These are phyloP conservation scores for Sabuloglossum arenarium DNA, from an alignment of 495 filamentous ascomycete species.

Conservation along the genomic window DNA sequence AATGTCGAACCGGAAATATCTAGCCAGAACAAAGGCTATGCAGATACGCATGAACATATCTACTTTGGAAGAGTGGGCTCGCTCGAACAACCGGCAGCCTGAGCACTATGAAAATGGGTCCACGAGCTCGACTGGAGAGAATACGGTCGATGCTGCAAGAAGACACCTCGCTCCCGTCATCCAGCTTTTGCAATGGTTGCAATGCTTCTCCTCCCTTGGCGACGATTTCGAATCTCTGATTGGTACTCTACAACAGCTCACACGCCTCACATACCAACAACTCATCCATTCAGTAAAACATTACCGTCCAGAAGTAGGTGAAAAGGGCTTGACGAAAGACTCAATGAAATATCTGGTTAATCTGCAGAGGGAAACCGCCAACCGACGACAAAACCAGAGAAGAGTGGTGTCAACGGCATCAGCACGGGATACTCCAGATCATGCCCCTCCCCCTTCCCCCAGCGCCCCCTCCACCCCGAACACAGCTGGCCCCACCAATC, in stretches of 20 bases:
- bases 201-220: conserved; percentile 90
- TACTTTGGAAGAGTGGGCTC: conserved; percentile 85
- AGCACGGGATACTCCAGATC: conserved; percentile 20
- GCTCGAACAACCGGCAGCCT: conserved; percentile 76
- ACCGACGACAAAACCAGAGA: conserved; percentile 29
- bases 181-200: conserved; percentile 91
- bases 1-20: conserved; percentile 84
- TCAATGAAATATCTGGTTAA: conserved; percentile 70
- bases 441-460: background rate
- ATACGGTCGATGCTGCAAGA: conserved; percentile 58
- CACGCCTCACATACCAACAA: conserved; percentile 64
- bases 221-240: conserved; percentile 77
- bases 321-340: conserved; percentile 70
- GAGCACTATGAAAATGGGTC: conserved; percentile 92
- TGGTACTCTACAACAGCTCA: conserved; percentile 70
- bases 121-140: conserved; percentile 69
- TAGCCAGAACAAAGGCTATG: conserved; percentile 96
- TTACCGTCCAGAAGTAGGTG: conserved; percentile 86
- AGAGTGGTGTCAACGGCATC: conserved; percentile 15
- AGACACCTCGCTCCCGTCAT: conserved; percentile 78
- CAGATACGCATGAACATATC: conserved; percentile 99
- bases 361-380: conserved; percentile 49
- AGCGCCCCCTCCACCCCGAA: conserved; percentile 1
- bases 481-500: background rate
- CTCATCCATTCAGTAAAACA: conserved; percentile 83